Evolutionary conservation across 2,329 filamentous ascomycete genomes (phyloP).

Genomic region (Penicillium sp.): DNA sequence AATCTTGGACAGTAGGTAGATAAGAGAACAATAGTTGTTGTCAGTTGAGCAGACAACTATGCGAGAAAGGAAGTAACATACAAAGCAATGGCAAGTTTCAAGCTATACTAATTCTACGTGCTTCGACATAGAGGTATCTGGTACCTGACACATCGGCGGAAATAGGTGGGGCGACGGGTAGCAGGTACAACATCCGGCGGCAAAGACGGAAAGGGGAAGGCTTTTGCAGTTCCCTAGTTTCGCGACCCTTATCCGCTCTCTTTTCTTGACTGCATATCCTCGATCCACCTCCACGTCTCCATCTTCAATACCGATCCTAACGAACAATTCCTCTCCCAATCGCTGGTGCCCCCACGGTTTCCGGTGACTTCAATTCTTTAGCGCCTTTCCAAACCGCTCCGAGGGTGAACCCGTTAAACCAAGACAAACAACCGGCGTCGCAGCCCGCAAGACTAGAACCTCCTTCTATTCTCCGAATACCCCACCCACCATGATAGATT

Average conservation of each 20-base stretch:
- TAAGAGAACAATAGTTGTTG: too few relatives aligned
- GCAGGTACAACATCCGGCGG: neutral
- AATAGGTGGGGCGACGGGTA: neutral
- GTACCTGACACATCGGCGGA: neutral
- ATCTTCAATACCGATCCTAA: neutral
- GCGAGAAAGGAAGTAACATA: too few relatives aligned
- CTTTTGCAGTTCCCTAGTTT: conserved; percentile 5
- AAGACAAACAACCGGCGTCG: neutral
- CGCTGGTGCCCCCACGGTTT: neutral
- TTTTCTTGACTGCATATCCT: neutral
- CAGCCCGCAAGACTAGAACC: neutral
- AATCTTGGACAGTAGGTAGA: too few relatives aligned
- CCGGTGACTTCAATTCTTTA: neutral
- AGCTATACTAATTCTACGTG: neutral
- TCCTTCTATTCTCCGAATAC: neutral
- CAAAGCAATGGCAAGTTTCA: too few relatives aligned
- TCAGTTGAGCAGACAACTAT: too few relatives aligned
- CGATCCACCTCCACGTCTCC: neutral
- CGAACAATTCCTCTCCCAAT: neutral
- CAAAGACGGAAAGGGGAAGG: conserved; percentile 8
- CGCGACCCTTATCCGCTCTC: conserved; percentile 3
- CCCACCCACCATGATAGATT: conserved; percentile 23
- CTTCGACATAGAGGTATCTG: neutral
- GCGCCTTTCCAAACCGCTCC: neutral
- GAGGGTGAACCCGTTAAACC: neutral